These are phyloP conservation scores for Lentinula guzmanii DNA, from an alignment of 768 basidiomycete species.

Conservation along the genomic window DNA sequence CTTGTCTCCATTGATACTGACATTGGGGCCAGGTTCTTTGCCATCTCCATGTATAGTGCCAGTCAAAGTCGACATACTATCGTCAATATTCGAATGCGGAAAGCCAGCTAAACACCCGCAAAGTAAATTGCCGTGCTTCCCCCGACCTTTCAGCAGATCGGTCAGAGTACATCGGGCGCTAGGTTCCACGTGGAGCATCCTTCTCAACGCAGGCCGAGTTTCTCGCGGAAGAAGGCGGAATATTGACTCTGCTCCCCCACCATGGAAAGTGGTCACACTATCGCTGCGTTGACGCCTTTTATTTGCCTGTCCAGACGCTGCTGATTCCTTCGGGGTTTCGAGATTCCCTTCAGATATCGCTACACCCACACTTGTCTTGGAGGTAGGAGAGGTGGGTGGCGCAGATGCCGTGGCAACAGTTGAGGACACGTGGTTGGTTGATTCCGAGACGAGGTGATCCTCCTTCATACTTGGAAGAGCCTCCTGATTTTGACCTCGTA, in stretches of 20 bases:
- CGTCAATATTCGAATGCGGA: not conserved
- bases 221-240: constrained; percentile 95
- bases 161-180: constrained; percentile 85
- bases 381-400: not conserved
- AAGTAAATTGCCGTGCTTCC: constrained; percentile 68
- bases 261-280: constrained; percentile 62
- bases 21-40: constrained; percentile 12
- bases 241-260: constrained; percentile 84
- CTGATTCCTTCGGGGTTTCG: constrained; percentile 12
- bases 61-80: not conserved
- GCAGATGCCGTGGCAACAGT: not conserved
- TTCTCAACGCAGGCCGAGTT: constrained; percentile 79
- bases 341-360: not conserved
- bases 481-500: not conserved
- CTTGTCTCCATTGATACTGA: constrained; percentile 31
- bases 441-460: not conserved
- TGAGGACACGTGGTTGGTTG: not conserved
- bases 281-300: constrained; percentile 32
- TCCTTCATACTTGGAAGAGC: not conserved
- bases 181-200: constrained; percentile 93
- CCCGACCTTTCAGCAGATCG: constrained; percentile 78
- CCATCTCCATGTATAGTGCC: constrained; percentile 19
- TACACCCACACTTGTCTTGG: not conserved
- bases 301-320: constrained; percentile 15
- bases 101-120: constrained; percentile 55